phyloP scores from a whole-genome alignment of 139 green algal genomes.

The Picochlorum sp. region DNA sequence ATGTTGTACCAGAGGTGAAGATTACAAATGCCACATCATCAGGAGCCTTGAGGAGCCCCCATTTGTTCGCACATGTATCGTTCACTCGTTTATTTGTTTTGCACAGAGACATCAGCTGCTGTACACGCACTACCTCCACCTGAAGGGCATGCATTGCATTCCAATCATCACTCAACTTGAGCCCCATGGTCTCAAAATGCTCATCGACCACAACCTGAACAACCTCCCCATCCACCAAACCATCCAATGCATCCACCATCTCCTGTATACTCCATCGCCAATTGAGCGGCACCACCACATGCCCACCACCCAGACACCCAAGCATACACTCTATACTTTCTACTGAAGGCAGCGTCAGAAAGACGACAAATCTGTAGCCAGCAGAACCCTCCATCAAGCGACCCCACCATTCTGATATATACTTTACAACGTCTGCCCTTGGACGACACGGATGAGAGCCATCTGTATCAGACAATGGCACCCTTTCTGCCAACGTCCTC shows the following conservation, averaged over 20 bases:
- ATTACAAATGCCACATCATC: constrained; percentile 31
- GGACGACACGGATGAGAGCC: no score
- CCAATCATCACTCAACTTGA: no score
- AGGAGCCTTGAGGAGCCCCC: neutral
- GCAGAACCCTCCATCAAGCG: no score
- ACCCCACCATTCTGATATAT: no score
- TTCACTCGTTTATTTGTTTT: neutral
- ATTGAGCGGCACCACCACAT: constrained; percentile 63
- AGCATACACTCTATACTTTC: constrained; percentile 41
- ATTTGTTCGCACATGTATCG: no score
- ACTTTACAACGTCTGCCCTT: no score
- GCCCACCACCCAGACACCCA: constrained; percentile 39
- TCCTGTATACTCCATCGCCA: constrained; percentile 29
- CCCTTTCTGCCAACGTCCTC: no score
- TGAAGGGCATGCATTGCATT: no score
- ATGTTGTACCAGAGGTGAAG: constrained; percentile 56
- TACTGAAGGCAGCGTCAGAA: neutral
- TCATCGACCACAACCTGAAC: neutral
- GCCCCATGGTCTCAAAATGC: no score
- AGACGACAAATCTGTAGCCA: no score
- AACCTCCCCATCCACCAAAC: neutral
- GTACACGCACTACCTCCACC: neutral
- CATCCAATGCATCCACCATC: neutral
- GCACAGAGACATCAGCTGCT: neutral
- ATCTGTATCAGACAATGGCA: no score